These are phyloP conservation scores for Abelmoschus esculentus DNA, from an alignment of 345 rosid species.

Conservation along the genomic window DNA sequence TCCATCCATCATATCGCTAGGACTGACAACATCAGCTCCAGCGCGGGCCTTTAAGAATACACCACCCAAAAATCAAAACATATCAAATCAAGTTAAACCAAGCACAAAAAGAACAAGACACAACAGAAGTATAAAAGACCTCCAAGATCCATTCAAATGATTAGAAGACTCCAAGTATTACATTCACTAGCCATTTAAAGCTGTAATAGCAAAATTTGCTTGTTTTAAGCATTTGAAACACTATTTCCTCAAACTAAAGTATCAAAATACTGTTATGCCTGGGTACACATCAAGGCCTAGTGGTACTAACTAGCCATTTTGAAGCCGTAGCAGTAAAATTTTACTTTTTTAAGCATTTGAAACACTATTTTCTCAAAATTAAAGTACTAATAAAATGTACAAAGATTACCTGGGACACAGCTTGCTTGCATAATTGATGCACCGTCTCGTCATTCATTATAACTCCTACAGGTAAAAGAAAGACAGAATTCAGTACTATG, in stretches of 20 bases:
- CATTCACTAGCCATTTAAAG: not conserved
- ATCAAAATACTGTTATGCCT: not conserved
- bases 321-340: not conserved
- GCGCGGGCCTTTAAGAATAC: slow-evolving; percentile 55
- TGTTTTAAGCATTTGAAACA: slow-evolving; percentile 1
- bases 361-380: slow-evolving; percentile 2
- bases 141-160: not conserved
- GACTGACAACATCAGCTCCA: slow-evolving; percentile 95
- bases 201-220: not conserved
- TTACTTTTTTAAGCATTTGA: not conserved
- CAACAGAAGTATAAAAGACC: slow-evolving; percentile 2
- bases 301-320: not conserved
- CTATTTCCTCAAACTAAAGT: not conserved
- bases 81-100: not conserved
- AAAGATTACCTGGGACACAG: slow-evolving; percentile 65
- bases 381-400: not conserved
- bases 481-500: slow-evolving; percentile 8
- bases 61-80: slow-evolving; percentile 12
- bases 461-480: slow-evolving; percentile 44
- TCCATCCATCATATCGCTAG: slow-evolving; percentile 99
- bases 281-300: not conserved
- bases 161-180: not conserved
- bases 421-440: slow-evolving; percentile 87
- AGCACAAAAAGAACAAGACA: not conserved
- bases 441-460: slow-evolving; percentile 93